Evolutionary conservation across 2,329 filamentous ascomycete genomes (phyloP), one percentile per base, ranked within the genome.

Genomic region (Aspergillus transmontanensis): DNA sequence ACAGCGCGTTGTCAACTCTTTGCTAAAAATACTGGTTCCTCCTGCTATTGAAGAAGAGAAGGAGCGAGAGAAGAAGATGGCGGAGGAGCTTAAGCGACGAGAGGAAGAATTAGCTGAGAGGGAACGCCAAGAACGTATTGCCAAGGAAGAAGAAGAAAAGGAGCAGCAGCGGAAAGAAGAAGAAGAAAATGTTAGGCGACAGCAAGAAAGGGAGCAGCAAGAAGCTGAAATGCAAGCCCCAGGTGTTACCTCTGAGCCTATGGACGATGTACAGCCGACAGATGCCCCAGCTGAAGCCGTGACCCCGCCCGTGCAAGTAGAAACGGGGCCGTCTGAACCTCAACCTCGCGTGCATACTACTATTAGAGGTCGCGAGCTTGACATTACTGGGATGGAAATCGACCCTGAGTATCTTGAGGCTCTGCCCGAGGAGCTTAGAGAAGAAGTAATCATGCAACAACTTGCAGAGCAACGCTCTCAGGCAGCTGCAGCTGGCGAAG

Each of bases 361-460:
- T 2, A 93, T 99, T 59, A 85, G 94, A 64, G 94, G 94, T 30
- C 90, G 91, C 66, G 89, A 95, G 71, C 87, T 96, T 59, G 95
- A 99, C 76, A 95, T 99, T 56, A 99, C 95, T 0, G 92, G 92
- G 64, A 85, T 99, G 65, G 94, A 94, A 56, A 98, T 99, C 70
- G 95, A 99, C 74, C 87, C 91, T 19, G 94, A 96, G 61, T 99
- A 97, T 78, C 87, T 99, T 7, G 92, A 95, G 63, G 96, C 94
- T n/a, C 82, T 99, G n/a, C 95, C 95, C 0, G 95, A 99, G 71
- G 96, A 99, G 65, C 89, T 98, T 74, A 87, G 95, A 53, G 94
- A 98, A 77, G 95, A 99, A 75, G 95, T 99, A 56, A 92, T 99
- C 68, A 93, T 96, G 76, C 89, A 94, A 66, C 93, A 96, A 63